Evolutionary conservation across 495 filamentous ascomycete genomes (phyloP).

Genomic region (Aspergillus campestris): DNA sequence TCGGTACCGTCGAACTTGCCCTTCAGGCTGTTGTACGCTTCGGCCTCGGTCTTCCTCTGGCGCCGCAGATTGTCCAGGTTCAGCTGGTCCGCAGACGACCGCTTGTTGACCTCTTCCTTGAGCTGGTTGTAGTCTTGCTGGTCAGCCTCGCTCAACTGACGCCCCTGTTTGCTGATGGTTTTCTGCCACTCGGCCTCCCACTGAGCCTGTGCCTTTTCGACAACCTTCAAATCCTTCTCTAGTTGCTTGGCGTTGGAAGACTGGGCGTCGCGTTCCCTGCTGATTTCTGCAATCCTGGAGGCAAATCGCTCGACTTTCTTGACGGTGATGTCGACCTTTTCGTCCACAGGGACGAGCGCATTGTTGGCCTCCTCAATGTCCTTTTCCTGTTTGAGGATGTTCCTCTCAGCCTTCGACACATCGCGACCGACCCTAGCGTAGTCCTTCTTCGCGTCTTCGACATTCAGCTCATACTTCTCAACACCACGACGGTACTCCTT

Average conservation of each 20-base stretch:
- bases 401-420: conserved; percentile 71
- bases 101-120: conserved; percentile 76
- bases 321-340: conserved; percentile 80
- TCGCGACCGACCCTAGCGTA: conserved; percentile 73
- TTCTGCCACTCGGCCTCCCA: conserved; percentile 86
- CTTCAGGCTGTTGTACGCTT: conserved; percentile 75
- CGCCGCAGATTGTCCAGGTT: conserved; percentile 77
- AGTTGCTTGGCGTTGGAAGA: conserved; percentile 55
- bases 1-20: conserved; percentile 75
- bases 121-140: conserved; percentile 84
- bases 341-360: conserved; percentile 77
- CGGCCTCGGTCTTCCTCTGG: conserved; percentile 81
- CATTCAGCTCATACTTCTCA: conserved; percentile 70
- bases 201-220: conserved; percentile 82
- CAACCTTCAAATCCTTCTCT: conserved; percentile 68
- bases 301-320: conserved; percentile 58
- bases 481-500: conserved; percentile 87
- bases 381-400: conserved; percentile 77
- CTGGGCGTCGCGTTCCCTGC: conserved; percentile 68
- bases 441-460: conserved; percentile 81
- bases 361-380: conserved; percentile 83
- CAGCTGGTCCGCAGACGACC: conserved; percentile 70
- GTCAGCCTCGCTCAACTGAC: conserved; percentile 76
- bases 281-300: conserved; percentile 58
- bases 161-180: conserved; percentile 73